Evolutionary conservation across 208 protist species (phyloP), one percentile per base, ranked within the genome.

Genomic region (Wallacemonas sp.): DNA sequence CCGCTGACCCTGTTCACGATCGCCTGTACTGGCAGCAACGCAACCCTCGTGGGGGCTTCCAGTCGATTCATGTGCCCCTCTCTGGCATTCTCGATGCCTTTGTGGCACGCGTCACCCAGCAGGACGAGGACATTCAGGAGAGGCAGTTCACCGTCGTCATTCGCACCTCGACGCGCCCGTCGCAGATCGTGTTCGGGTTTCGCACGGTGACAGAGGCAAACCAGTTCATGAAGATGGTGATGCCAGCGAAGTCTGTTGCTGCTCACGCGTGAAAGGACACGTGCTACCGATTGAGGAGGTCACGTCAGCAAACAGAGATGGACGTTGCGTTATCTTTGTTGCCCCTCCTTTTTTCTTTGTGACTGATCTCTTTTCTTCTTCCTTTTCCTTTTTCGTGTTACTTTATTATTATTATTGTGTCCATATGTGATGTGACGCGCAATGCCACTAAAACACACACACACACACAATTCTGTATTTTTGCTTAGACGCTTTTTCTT

Each of bases 141-240:
- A 46, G 56, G 42, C 79, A 82, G 68, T 88, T 76, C 54, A 84
- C 79, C 15, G 73, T 86, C 1, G 66, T 94, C 15, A 68, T 90
- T 17, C 70, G 77, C 53, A 90, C 89, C 17, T 82, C 77, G 9
- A 80, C 78, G 2, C 82, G 79, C 21, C 90, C 90, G 1, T 90
- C 86, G 21, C 86, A 93, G 65, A 77, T 95, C 49, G 78, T 90
- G 11, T 95, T 93, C 70, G 90, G 86, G 2, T 93, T 95, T 71
- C 61, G 68, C 28, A 86, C 75, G 9, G 33, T 62, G 26, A 26
- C 56, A 5, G 82, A 93, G 66, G 86, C 84, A 19, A 84, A 76
- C 34, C 67, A 74, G 39, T 75, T 95, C 62, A 64, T 74, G 30
- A 42, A 45, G 42, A 51, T 83, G 24, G 33, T 89, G 30, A 55